These are phyloP conservation scores for Talaromyces thailandensis DNA, from an alignment of 495 filamentous ascomycete genomes.

Conservation along the genomic window DNA sequence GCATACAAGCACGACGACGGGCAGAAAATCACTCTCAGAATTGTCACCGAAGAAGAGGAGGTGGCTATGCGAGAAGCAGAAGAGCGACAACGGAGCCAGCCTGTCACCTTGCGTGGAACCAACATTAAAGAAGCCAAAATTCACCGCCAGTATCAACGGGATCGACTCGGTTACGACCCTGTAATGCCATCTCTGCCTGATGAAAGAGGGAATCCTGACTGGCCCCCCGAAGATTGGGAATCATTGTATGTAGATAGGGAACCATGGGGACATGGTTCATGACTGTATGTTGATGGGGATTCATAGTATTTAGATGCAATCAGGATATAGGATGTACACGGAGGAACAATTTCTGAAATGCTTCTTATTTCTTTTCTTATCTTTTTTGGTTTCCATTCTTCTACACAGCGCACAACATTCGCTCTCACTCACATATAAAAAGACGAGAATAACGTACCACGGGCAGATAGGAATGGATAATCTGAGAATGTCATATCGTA, in stretches of 20 bases:
- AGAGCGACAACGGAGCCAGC: too few species aligned
- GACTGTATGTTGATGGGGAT: too few species aligned
- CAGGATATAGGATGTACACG: too few species aligned
- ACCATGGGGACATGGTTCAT: too few species aligned
- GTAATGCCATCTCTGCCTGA: not conserved
- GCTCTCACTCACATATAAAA: not conserved
- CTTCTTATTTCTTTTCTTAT: not conserved
- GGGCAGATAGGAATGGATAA: not conserved
- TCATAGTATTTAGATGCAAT: too few species aligned
- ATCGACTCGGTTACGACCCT: not conserved
- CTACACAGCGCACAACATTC: not conserved
- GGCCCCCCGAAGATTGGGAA: not conserved
- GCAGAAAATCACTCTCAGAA: not conserved
- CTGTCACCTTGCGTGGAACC: too few species aligned
- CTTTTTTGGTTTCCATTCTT: constrained; percentile 1
- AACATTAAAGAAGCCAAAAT: too few species aligned
- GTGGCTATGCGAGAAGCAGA: too few species aligned
- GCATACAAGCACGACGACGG: not conserved
- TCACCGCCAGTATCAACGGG: too few species aligned
- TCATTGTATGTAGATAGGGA: too few species aligned
- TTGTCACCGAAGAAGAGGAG: not conserved
- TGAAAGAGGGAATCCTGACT: constrained; percentile 2
- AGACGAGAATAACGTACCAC: not conserved
- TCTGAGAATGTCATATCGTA: not conserved
- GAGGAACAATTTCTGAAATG: not conserved